Percentiles rank a stretch among this genome's conserved stretches.
Conservation (phyloP, 2,329 filamentous ascomycete genomes). For the Lachnellula suecica region DNA sequence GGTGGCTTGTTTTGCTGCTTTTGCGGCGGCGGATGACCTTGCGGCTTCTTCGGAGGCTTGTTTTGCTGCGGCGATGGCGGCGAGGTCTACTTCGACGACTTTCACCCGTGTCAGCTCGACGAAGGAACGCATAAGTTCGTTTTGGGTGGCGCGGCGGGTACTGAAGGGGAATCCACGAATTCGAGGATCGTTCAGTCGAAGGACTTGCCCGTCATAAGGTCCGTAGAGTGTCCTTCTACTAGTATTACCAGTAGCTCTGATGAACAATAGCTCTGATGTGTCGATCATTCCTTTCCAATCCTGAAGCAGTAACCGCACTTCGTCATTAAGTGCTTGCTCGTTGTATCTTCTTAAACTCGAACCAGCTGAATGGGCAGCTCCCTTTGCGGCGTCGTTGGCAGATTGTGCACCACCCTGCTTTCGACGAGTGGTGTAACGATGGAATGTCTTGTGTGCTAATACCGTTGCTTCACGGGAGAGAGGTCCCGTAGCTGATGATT, state of each 20-base stretch:
- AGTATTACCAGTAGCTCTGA: constrained; percentile 82
- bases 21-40: constrained; percentile 39
- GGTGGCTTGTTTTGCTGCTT: constrained; percentile 44
- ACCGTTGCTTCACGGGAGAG: constrained; percentile 85
- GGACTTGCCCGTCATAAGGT: constrained; percentile 83
- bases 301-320: constrained; percentile 75
- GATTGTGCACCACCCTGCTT: constrained; percentile 97
- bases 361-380: constrained; percentile 89
- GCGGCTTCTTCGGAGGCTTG: constrained; percentile 47
- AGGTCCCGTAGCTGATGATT: constrained; percentile 62
- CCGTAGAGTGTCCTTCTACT: constrained; percentile 88
- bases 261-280: constrained; percentile 79
- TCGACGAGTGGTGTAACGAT: constrained; percentile 90
- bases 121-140: constrained; percentile 91
- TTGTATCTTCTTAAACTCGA: constrained; percentile 90
- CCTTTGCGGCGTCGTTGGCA: constrained; percentile 91
- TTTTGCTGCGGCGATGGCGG: constrained; percentile 50
- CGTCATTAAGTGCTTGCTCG: constrained; percentile 84
- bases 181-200: constrained; percentile 75
- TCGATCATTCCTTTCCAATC: constrained; percentile 90
- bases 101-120: constrained; percentile 92
- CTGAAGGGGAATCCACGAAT: constrained; percentile 90
- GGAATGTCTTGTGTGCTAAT: constrained; percentile 95
- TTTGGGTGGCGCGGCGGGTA: constrained; percentile 87
- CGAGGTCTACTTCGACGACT: constrained; percentile 73